Evolutionary conservation across 2,329 filamentous ascomycete species (phyloP), one percentile per base, ranked within the genome.

Genomic region (Pyrenochaeta sp.): DNA sequence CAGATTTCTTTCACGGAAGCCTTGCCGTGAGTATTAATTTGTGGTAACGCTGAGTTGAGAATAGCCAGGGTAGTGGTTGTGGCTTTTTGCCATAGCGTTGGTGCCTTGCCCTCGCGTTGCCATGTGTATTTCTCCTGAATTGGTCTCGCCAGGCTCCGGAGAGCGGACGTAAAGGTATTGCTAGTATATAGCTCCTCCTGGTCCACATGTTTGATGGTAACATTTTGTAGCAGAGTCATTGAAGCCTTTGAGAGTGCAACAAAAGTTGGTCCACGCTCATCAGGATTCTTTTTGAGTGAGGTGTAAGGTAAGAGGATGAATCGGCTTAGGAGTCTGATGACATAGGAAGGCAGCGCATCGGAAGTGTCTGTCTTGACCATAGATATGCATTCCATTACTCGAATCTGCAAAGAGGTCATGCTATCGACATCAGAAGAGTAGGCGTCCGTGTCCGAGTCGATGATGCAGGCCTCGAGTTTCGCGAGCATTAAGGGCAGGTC

Each of bases 221-320:
- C 76, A 0, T 77, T 78, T 58, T 90, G 82, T 1, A 96, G 75
- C 40, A 92, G 84, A 2, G 82, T 79, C 83, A 97, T 95, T 53
- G 89, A 87, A 17, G 86, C 85, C 73, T 95, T 96, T 1, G 93
- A 92, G 69, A 98, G 85, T 30, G 95, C 94, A 49, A 99, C 87
- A 69, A 92, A 98, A 0, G 92, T 96, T 6, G 91, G 90, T 51
- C 86, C 86, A 45, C 68, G 69, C 49, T 67, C 72, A 15, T 56
- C 54, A 10, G 61, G 51, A 0, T 54, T 55, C 21, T 57, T 45
- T 9, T 52, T 63, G 5, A 58, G 52, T 14, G 68, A 66, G 0
- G 79, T 75, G 63, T 91, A 93, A 1, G 91, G 89, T 30, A 96
- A 79, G 2, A 85, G 83, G 7, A 87, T 83, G 54, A 96, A 87